Evolutionary conservation across 1,284 basidiomycete species (phyloP).

Genomic region (Apiotrichum siamense): DNA sequence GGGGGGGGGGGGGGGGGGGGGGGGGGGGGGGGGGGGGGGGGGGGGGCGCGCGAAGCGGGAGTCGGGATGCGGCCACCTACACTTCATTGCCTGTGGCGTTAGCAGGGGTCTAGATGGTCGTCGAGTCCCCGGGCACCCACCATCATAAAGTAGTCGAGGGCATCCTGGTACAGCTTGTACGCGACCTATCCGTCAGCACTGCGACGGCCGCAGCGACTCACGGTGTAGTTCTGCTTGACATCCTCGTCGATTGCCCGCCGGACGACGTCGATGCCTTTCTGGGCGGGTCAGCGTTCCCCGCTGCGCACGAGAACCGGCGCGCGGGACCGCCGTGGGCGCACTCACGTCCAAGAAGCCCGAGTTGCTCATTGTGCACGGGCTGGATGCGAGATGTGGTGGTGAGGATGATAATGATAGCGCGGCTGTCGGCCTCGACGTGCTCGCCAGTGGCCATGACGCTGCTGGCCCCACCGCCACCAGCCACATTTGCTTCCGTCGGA

Average conservation of each 20-base stretch:
- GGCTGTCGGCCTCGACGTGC: too few relatives aligned
- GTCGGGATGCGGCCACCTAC: too few relatives aligned
- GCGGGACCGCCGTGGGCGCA: background rate
- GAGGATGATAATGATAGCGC: background rate
- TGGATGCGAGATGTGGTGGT: background rate
- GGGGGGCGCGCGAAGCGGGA: too few relatives aligned
- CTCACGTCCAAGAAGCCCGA: slow-evolving; percentile 53
- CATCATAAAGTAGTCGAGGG: slow-evolving; percentile 97
- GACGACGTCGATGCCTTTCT: slow-evolving; percentile 94
- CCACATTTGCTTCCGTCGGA: slow-evolving; percentile 4
- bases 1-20: background rate
- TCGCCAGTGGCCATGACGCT: too few relatives aligned
- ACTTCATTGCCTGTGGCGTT: slow-evolving; percentile 53
- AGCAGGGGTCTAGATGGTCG: too few relatives aligned
- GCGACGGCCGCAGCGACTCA: slow-evolving; percentile 13
- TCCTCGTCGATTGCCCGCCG: slow-evolving; percentile 94
- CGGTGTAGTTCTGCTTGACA: slow-evolving; percentile 78
- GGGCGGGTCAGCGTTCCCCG: slow-evolving; percentile 14
- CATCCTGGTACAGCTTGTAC: slow-evolving; percentile 90
- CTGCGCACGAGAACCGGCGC: too few relatives aligned
- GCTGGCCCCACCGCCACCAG: too few relatives aligned
- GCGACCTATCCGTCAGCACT: slow-evolving; percentile 57
- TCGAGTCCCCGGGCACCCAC: slow-evolving; percentile 38
- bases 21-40: background rate
- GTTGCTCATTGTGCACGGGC: slow-evolving; percentile 41